Evolutionary conservation across 331 rosid genomes (phyloP).

Genomic region (Malus hybrid): DNA sequence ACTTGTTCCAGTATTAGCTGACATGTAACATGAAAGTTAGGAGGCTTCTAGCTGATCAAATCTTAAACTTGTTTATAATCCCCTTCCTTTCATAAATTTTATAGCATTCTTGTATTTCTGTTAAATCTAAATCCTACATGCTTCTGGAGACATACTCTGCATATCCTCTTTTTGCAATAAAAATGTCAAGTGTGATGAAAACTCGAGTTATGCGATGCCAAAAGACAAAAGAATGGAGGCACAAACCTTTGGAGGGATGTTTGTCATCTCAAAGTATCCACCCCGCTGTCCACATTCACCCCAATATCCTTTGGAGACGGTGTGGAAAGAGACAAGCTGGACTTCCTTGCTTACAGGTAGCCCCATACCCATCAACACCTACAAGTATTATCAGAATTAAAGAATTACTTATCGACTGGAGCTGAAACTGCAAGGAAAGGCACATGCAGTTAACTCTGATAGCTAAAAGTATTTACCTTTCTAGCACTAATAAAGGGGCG

Average conservation of each 20-base stretch:
- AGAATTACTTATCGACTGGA: not conserved
- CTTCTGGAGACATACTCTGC: not conserved
- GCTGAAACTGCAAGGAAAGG: slow-evolving; percentile 10
- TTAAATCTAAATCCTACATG: not conserved
- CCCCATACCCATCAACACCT: slow-evolving; percentile 84
- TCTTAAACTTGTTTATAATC: not conserved
- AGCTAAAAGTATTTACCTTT: slow-evolving; percentile 42
- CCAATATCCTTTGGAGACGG: slow-evolving; percentile 93
- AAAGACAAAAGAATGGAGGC: slow-evolving; percentile 4
- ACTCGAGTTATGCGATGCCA: not conserved
- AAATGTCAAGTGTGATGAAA: not conserved
- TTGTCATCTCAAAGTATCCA: slow-evolving; percentile 97
- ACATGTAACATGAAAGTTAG: not conserved
- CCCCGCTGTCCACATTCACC: slow-evolving; percentile 99
- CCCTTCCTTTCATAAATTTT: slow-evolving; percentile 1
- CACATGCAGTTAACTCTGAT: slow-evolving; percentile 1
- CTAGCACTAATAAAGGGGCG: slow-evolving; percentile 88
- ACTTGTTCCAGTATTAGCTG: not conserved
- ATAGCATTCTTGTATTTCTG: not conserved
- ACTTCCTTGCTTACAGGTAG: slow-evolving; percentile 79
- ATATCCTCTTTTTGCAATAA: not conserved
- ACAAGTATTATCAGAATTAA: not conserved
- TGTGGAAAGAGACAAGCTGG: slow-evolving; percentile 85
- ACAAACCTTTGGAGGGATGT: slow-evolving; percentile 83
- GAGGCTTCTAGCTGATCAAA: not conserved